Percentiles rank a stretch among this genome's conserved stretches.
These are phyloP conservation scores for Pseudovirgaria hyperparasitica DNA, from an alignment of 2,329 filamentous ascomycete species.

Conservation along the genomic window DNA sequence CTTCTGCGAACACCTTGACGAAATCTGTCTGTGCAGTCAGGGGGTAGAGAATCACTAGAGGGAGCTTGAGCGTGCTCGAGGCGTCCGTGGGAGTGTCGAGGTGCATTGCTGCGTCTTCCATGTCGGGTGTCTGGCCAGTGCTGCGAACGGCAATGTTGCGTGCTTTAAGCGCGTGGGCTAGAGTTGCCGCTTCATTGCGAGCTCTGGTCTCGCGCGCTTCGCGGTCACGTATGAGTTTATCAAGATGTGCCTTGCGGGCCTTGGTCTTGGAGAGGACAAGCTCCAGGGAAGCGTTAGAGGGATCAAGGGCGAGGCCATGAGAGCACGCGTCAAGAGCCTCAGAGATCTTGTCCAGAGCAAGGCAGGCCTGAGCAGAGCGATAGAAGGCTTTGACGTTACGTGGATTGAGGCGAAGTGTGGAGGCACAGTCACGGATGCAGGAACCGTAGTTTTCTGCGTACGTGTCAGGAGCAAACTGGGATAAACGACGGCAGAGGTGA, in stretches of 20 bases:
- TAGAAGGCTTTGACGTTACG: conserved; percentile 84
- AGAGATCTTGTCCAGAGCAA: conserved; percentile 62
- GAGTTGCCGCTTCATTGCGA: conserved; percentile 44
- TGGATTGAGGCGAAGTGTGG: conserved; percentile 65
- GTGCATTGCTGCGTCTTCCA: conserved; percentile 67
- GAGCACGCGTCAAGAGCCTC: conserved; percentile 73
- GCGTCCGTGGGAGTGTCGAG: conserved; percentile 65
- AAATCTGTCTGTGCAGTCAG: conserved; percentile 74
- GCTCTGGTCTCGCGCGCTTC: conserved; percentile 41
- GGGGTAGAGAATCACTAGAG: conserved; percentile 76
- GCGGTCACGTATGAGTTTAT: conserved; percentile 43
- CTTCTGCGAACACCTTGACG: conserved; percentile 75
- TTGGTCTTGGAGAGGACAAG: conserved; percentile 51
- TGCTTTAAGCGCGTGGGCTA: conserved; percentile 43
- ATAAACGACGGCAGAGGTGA: background rate
- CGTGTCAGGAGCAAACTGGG: background rate
- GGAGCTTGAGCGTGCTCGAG: conserved; percentile 59
- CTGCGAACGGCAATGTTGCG: conserved; percentile 56
- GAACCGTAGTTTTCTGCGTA: conserved; percentile 66
- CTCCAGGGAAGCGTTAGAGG: conserved; percentile 53
- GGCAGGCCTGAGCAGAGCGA: conserved; percentile 64
- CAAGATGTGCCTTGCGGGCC: conserved; percentile 42
- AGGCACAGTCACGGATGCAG: conserved; percentile 73
- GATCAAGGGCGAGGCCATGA: conserved; percentile 61
- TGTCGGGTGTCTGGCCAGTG: conserved; percentile 64